Conservation (phyloP, 2,329 filamentous ascomycete species). For the Paracoccidioides brasiliensis region DNA sequence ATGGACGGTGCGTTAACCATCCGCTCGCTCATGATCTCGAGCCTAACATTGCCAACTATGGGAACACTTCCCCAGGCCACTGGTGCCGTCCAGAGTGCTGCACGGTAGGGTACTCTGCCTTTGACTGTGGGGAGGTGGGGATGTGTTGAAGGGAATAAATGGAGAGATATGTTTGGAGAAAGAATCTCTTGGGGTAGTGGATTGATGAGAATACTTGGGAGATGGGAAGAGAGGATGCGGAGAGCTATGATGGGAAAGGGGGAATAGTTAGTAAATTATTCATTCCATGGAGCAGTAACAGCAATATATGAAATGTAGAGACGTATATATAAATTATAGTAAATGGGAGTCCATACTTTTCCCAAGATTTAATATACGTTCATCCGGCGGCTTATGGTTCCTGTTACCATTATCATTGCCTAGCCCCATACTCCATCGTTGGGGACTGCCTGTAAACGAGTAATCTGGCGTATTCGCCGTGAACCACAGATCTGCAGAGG, state of each 20-base stretch:
- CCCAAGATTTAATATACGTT: constrained; percentile 49
- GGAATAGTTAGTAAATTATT: not conserved
- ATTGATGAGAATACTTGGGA: constrained; percentile 48
- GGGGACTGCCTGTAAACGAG: constrained; percentile 11
- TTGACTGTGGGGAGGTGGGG: constrained; percentile 75
- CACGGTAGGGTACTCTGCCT: constrained; percentile 78
- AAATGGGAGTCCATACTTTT: constrained; percentile 37
- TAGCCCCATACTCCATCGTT: constrained; percentile 13
- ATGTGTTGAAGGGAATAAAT: constrained; percentile 50
- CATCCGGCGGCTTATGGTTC: constrained; percentile 41
- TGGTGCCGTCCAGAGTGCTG: constrained; percentile 89
- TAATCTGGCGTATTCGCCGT: constrained; percentile 16
- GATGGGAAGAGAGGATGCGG: constrained; percentile 46
- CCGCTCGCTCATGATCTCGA: constrained; percentile 79
- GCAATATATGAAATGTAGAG: not conserved
- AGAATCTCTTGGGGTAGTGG: constrained; percentile 50
- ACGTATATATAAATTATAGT: not conserved
- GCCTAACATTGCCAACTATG: constrained; percentile 74
- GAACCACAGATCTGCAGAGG: constrained; percentile 2
- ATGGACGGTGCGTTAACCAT: constrained; percentile 51
- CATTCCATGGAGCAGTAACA: not conserved
- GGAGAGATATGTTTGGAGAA: constrained; percentile 48
- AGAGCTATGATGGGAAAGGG: constrained; percentile 34
- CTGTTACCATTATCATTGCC: constrained; percentile 11
- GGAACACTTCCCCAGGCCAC: constrained; percentile 92